Conservation (phyloP, 352 stramenopile species). For the Globisporangium middletonii region DNA sequence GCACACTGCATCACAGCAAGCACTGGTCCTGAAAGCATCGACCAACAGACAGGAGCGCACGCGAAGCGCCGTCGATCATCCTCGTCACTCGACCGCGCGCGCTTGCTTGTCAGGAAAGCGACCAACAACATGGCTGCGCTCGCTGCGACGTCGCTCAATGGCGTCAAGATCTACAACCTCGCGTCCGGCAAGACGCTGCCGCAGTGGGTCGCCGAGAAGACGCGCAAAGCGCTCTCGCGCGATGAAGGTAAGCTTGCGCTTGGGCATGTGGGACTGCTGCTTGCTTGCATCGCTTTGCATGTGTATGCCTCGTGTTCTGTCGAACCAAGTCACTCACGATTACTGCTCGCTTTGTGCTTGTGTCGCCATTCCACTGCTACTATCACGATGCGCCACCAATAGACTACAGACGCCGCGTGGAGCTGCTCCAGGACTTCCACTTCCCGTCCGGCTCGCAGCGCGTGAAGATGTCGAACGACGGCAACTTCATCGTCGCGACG, state of each 20-base stretch:
- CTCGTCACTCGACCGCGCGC: background rate
- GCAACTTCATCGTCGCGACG: conserved; percentile 94
- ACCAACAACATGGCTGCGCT: conserved; percentile 56
- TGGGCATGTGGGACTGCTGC: no score
- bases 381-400: background rate
- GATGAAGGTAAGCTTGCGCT: conserved; percentile 37
- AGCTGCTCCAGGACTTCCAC: conserved; percentile 99
- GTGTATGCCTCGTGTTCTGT: conserved; percentile 21
- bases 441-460: conserved; percentile 93
- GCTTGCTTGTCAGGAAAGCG: no score
- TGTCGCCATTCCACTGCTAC: no score
- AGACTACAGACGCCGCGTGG: conserved; percentile 92
- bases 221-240: conserved; percentile 59
- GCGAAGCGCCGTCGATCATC: conserved; percentile 11
- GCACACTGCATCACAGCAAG: no score
- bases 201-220: conserved; percentile 93
- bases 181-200: conserved; percentile 92
- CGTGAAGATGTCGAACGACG: conserved; percentile 93
- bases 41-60: no score
- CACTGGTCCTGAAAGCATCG: no score
- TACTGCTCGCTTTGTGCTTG: background rate
- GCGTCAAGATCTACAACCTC: conserved; percentile 96
- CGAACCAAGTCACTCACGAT: background rate
- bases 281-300: conserved; percentile 9
- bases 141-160: conserved; percentile 83